Evolutionary conservation across 768 basidiomycete species (phyloP), one percentile per base, ranked within the genome.

Genomic region (Naganishia onofrii): DNA sequence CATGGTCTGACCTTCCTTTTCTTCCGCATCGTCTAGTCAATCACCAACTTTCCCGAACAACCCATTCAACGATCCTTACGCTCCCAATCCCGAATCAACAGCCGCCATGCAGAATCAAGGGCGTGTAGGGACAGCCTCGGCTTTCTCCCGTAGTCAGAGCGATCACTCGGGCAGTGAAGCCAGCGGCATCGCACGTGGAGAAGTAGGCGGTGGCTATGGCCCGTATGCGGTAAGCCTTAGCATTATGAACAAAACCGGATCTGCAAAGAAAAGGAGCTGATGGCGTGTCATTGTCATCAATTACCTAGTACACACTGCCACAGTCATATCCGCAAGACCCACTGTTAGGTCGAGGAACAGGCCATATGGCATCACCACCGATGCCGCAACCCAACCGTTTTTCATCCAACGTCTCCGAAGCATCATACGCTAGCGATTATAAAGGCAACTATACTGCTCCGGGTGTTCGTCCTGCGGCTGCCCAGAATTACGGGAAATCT

Each of bases 181-280:
- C 1, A 63, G 60, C 46, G 60, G 60, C 6, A 63, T 63, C 23
- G 60, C 60, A 28, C 68, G 71, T 31, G 71, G 71, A 34, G 56
- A 64, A 23, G 48, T 72, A 17, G 71, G 71, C 9, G 71, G 57
- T 15, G 71, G 71, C 8, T 72, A 67, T 72, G 71, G 71, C n/a
- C 71, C 71, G 36, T 72, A 72, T 66, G 71, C 71, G 55, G 71
- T 72, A 48, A 51, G 71, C 65, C 26, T 53, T 3, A 1, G 32
- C 66, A 51, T 23, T 0, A 5, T n/a, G 44, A 52, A 46, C 21
- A n/a, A 6, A 26, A 29, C 3, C 51, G 31, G 38, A 23, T 8
- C 12, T 36, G 36, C 17, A 3, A 65, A 26, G 44, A 12, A 26
- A 19, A 21, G 44, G 46, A 7, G 5, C 52, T 46, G 69, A 32